These are phyloP conservation scores for Cladosporium sp. DNA, from an alignment of 2,329 filamentous ascomycete species.

Conservation along the genomic window DNA sequence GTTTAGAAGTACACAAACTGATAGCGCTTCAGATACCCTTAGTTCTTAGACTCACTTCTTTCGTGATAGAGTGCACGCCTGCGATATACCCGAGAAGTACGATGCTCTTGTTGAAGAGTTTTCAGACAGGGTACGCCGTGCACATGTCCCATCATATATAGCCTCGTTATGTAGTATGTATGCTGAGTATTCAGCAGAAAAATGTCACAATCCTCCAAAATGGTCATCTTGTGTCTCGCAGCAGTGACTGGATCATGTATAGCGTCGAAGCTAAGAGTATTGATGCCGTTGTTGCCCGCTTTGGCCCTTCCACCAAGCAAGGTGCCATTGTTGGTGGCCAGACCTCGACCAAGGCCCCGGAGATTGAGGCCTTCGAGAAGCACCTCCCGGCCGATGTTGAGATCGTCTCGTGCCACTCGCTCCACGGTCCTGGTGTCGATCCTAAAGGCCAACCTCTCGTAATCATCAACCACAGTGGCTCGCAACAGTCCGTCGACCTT, in stretches of 20 bases:
- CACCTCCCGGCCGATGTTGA: constrained; percentile 86
- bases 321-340: constrained; percentile 95
- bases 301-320: constrained; percentile 92
- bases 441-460: constrained; percentile 87
- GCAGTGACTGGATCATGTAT: constrained; percentile 98
- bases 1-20: constrained; percentile 21
- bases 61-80: constrained; percentile 78
- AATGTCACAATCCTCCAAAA: constrained; percentile 84
- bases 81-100: constrained; percentile 88
- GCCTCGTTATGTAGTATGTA: constrained; percentile 34
- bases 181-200: constrained; percentile 63
- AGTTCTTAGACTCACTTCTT: constrained; percentile 13
- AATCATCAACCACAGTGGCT: constrained; percentile 89
- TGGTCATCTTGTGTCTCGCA: constrained; percentile 92
- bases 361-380: constrained; percentile 89
- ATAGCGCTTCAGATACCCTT: constrained; percentile 23
- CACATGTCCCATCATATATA: constrained; percentile 35
- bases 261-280: constrained; percentile 94
- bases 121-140: constrained; percentile 73
- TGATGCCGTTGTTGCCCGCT: constrained; percentile 80
- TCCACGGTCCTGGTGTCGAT: constrained; percentile 90
- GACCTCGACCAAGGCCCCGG: constrained; percentile 96
- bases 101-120: constrained; percentile 80
- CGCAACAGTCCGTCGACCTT: constrained; percentile 71
- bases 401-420: constrained; percentile 93